Base-by-base conservation (phyloP, 2,329 filamentous ascomycete genomes). In the Fusarium sp. region DNA sequence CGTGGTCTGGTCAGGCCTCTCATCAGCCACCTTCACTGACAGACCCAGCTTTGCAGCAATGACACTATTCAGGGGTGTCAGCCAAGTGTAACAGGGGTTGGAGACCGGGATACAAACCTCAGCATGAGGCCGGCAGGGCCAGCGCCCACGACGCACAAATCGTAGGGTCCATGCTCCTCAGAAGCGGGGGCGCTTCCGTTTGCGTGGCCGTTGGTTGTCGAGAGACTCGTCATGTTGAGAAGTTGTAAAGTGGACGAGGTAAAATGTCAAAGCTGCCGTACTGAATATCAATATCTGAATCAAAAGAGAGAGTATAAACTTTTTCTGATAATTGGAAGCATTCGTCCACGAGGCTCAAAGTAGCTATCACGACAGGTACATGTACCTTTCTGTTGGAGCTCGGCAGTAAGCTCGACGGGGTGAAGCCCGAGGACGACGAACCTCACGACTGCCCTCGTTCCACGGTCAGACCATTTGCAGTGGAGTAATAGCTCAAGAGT, bases 1-100 rank as follows among this genome's bases (percentile, higher is more conserved):
- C 5, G 89, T 85, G 1, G 93, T 95, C 76, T 90, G 89, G 77
- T 92, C 88, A 30, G 88, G 84, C 70, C 92, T 85, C 79, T 94
- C 91, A 82, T 94, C 93, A 57, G 94, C 85, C 45, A 94, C 86
- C 34, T 87, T 86, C 5, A 89, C 87, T 65, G 89, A 88, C 76
- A 94, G 89, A 13, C 92, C 92, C 82, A 68, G 85, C 39, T 66
- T 71, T 23, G 66, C 70, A 23, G 63, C 50, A 9, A 72, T 59
- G 20, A 66, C 64, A 32, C 64, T 72, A 34, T 27, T 32, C 54
- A 58, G 54, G 54, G 54, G 34, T 35, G 34, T 58, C 20, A 58
- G 54, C 23, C 34, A 27, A 58, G 34, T 25, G 32, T 20, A 39
- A 23, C n/a, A 45, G 25, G n/a, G 25, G 41, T 62, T 41, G 10